phyloP scores from a whole-genome alignment of 805 yeast species.

The Yamadazyma akitaensis region DNA sequence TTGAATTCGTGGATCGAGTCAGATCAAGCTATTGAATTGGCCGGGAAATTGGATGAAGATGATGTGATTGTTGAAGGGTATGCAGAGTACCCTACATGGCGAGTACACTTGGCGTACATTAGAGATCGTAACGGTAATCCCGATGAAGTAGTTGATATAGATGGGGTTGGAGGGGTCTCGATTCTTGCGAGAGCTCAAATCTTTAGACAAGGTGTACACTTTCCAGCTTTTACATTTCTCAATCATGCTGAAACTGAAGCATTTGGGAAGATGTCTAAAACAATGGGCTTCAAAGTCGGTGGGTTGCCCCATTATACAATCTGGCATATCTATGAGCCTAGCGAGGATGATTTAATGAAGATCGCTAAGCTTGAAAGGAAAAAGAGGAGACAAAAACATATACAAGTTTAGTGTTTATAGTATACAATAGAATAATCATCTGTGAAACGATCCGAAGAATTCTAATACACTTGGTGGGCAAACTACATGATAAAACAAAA shows the following conservation, averaged over 20 bases:
- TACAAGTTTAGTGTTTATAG: not conserved
- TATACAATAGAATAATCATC: too few species aligned
- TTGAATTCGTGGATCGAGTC: conserved; percentile 96
- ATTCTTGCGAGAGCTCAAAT: conserved; percentile 71
- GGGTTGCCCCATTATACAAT: conserved; percentile 87
- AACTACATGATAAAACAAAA: not conserved
- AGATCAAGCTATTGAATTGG: conserved; percentile 67
- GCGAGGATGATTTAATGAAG: conserved; percentile 74
- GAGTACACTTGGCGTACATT: conserved; percentile 75
- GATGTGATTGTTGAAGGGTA: conserved; percentile 88
- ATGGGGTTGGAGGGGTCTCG: conserved; percentile 87
- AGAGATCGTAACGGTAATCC: conserved; percentile 60
- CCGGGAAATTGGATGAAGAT: conserved; percentile 64
- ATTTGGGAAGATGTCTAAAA: conserved; percentile 75
- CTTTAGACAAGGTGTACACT: conserved; percentile 75
- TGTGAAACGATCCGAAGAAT: too few species aligned
- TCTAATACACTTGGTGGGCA: too few species aligned
- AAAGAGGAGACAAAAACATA: conserved; percentile 42
- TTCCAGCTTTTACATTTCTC: conserved; percentile 79
- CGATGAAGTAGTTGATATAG: conserved; percentile 63
- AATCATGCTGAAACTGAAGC: conserved; percentile 90
- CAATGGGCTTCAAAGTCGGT: conserved; percentile 78
- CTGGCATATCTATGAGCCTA: conserved; percentile 90
- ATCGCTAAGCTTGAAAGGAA: conserved; percentile 68
- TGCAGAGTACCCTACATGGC: conserved; percentile 82